Conservation (phyloP, 2,329 filamentous ascomycete species). For the Botryotinia narcissicola region DNA sequence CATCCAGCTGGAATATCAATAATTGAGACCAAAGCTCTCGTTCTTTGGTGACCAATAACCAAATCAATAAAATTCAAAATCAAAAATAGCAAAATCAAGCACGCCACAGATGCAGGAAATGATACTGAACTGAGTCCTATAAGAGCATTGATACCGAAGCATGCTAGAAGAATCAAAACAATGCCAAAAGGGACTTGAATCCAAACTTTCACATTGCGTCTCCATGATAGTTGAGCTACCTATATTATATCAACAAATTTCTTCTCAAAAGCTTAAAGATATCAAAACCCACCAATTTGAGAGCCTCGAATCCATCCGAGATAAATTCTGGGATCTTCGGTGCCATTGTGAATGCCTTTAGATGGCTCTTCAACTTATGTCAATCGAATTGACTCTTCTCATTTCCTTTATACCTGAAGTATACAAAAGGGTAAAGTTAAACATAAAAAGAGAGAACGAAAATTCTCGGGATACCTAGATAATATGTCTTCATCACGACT, state of each 20-base stretch:
- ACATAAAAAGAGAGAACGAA: not conserved
- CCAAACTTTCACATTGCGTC: slow-evolving; percentile 44
- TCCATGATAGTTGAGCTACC: slow-evolving; percentile 36
- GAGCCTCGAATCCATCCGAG: slow-evolving; percentile 32
- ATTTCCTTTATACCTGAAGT: not conserved
- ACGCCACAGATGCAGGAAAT: slow-evolving; percentile 60
- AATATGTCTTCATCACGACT: not conserved
- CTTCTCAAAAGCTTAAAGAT: not conserved
- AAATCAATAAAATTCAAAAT: slow-evolving; percentile 48
- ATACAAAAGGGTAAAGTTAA: not conserved
- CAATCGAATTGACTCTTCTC: not conserved
- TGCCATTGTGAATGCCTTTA: not conserved
- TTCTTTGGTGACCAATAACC: slow-evolving; percentile 48
- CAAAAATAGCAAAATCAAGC: slow-evolving; percentile 54
- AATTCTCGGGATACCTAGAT: not conserved
- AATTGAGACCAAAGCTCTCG: slow-evolving; percentile 47
- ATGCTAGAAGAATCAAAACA: slow-evolving; percentile 41
- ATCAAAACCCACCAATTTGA: slow-evolving; percentile 31
- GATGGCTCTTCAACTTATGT: not conserved
- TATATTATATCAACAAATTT: slow-evolving; percentile 26
- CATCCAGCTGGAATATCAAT: slow-evolving; percentile 49
- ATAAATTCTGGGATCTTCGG: slow-evolving; percentile 7
- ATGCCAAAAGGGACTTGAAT: slow-evolving; percentile 49
- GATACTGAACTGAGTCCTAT: slow-evolving; percentile 48
- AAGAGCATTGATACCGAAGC: slow-evolving; percentile 43